Evolutionary conservation across 2,329 filamentous ascomycete genomes (phyloP).

Genomic region (Bimuria novae-zelandiae): DNA sequence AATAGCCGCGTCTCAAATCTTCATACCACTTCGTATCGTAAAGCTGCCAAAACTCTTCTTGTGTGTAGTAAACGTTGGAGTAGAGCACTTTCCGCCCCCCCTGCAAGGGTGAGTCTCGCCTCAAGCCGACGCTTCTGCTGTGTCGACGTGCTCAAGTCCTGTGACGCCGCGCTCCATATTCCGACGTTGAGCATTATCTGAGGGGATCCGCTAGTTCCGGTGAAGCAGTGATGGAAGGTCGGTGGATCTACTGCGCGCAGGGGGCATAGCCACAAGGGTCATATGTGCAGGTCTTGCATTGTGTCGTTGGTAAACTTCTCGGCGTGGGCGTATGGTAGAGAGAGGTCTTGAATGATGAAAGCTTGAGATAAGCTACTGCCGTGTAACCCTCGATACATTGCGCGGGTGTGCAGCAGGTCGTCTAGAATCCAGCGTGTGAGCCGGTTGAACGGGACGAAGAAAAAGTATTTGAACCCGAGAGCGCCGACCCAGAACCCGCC

Average conservation of each 20-base stretch:
- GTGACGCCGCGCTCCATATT: constrained; percentile 75
- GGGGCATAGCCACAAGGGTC: constrained; percentile 63
- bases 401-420: too few species aligned
- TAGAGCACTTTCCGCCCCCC: constrained; percentile 87
- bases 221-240: constrained; percentile 9
- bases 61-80: constrained; percentile 77
- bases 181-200: constrained; percentile 46
- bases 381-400: too few species aligned
- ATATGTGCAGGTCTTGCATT: constrained; percentile 51
- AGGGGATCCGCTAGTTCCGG: constrained; percentile 16
- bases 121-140: constrained; percentile 71
- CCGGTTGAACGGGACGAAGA: too few species aligned
- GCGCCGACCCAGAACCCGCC: too few species aligned
- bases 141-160: constrained; percentile 61
- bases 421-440: too few species aligned
- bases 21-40: constrained; percentile 68
- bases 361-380: too few species aligned
- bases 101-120: constrained; percentile 64
- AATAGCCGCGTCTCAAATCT: constrained; percentile 63
- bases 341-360: constrained; percentile 62
- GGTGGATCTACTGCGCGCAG: constrained; percentile 20
- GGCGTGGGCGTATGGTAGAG: constrained; percentile 56
- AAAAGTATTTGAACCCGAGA: too few species aligned
- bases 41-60: constrained; percentile 68
- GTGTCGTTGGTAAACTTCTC: constrained; percentile 57